Evolutionary conservation across 2,329 filamentous ascomycete genomes (phyloP).

Genomic region (Hypoxylon sp.): DNA sequence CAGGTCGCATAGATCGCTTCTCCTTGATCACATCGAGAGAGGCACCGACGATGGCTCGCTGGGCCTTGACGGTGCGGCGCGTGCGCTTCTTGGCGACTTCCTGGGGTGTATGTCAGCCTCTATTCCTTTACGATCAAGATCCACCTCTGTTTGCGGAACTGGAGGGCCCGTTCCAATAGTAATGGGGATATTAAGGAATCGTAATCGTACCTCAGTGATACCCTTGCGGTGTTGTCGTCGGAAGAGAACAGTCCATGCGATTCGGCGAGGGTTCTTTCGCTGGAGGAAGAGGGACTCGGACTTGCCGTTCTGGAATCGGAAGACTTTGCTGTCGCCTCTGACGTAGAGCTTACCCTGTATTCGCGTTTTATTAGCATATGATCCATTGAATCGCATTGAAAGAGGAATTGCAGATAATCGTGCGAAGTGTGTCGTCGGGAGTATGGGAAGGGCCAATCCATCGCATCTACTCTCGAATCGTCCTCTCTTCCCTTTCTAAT

Average conservation of each 20-base stretch:
- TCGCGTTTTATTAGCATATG: constrained; percentile 54
- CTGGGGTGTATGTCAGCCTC: constrained; percentile 66
- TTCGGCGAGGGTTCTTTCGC: constrained; percentile 99
- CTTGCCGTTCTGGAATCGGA: constrained; percentile 99
- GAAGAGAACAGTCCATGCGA: constrained; percentile 98
- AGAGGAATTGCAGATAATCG: not conserved
- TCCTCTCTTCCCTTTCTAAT: constrained; percentile 15
- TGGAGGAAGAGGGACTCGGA: constrained; percentile 99
- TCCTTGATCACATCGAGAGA: constrained; percentile 99
- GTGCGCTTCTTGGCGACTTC: constrained; percentile 99
- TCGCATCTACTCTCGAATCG: constrained; percentile 8
- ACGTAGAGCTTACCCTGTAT: constrained; percentile 98
- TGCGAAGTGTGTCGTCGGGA: constrained; percentile 1
- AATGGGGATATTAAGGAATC: not conserved
- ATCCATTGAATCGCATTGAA: constrained; percentile 16
- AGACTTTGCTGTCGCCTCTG: constrained; percentile 99
- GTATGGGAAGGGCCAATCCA: not conserved
- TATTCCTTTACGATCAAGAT: not conserved
- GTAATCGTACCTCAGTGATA: constrained; percentile 94
- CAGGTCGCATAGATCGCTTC: constrained; percentile 93
- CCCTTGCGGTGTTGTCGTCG: constrained; percentile 99
- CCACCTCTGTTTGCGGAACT: not conserved
- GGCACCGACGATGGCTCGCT: constrained; percentile 98
- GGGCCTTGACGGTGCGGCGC: constrained; percentile 97
- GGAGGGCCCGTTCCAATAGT: not conserved